These are phyloP conservation scores for Claviceps sp. DNA, from an alignment of 2,329 filamentous ascomycete species.

Conservation along the genomic window DNA sequence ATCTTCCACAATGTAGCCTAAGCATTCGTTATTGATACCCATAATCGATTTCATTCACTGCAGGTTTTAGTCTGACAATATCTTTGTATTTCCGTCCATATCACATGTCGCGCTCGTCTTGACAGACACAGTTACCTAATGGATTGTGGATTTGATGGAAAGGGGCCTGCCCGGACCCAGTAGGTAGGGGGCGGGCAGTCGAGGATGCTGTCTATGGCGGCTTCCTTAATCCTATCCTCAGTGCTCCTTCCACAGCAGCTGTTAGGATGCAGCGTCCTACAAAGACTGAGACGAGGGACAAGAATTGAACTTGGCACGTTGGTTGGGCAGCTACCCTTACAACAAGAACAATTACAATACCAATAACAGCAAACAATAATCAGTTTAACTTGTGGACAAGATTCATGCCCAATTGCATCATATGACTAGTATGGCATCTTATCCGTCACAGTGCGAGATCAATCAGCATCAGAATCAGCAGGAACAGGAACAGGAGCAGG, in stretches of 20 bases:
- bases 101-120: neutral
- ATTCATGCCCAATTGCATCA: neutral
- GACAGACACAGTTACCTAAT: neutral
- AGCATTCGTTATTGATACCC: slow-evolving; percentile 4
- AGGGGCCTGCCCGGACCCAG: neutral
- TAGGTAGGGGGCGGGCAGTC: neutral
- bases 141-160: neutral
- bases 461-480: neutral
- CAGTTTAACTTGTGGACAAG: neutral
- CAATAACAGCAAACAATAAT: neutral
- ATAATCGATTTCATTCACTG: neutral
- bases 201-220: neutral
- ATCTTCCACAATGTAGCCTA: neutral
- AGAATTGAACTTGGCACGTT: neutral
- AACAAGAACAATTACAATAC: neutral
- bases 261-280: neutral
- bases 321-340: neutral
- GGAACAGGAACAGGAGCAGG: neutral
- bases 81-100: neutral
- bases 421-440: slow-evolving; percentile 22
- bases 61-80: neutral
- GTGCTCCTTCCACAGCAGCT: slow-evolving; percentile 3
- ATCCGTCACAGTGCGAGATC: neutral
- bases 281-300: neutral
- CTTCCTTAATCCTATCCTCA: neutral